These are phyloP conservation scores for Echinosophora koreensis DNA, from an alignment of 306 rosid species.

Conservation along the genomic window DNA sequence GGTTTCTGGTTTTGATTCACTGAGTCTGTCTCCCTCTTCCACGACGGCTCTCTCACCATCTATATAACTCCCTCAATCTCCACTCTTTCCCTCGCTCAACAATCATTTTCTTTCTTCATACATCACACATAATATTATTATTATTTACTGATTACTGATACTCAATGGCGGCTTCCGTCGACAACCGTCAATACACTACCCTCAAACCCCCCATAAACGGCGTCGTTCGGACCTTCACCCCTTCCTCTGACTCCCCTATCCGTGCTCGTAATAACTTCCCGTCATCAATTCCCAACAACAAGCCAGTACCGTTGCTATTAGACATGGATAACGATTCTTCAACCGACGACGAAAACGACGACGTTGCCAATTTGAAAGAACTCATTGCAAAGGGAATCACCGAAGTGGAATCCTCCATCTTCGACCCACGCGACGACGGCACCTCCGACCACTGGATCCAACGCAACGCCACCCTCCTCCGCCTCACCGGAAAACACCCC, in stretches of 20 bases:
- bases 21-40: not conserved
- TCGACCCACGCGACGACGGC: constrained; percentile 70
- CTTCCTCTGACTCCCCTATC: constrained; percentile 44
- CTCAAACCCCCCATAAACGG: constrained; percentile 51
- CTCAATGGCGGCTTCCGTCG: constrained; percentile 74
- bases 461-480: constrained; percentile 70
- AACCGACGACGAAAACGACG: constrained; percentile 51
- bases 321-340: constrained; percentile 25
- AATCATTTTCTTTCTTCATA: not conserved
- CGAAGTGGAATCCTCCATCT: constrained; percentile 65
- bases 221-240: constrained; percentile 53
- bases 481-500: constrained; percentile 88
- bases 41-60: not conserved
- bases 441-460: constrained; percentile 76
- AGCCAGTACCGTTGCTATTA: not conserved
- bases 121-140: not conserved
- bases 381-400: constrained; percentile 49
- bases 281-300: constrained; percentile 23
- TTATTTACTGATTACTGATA: too few relatives aligned
- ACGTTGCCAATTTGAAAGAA: not conserved
- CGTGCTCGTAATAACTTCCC: constrained; percentile 46
- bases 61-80: not conserved
- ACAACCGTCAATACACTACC: constrained; percentile 57
- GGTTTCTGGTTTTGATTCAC: not conserved
- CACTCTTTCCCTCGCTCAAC: not conserved